These are phyloP conservation scores for Pseudogymnoascus destructans DNA, from an alignment of 2,329 filamentous ascomycete genomes.

Conservation along the genomic window DNA sequence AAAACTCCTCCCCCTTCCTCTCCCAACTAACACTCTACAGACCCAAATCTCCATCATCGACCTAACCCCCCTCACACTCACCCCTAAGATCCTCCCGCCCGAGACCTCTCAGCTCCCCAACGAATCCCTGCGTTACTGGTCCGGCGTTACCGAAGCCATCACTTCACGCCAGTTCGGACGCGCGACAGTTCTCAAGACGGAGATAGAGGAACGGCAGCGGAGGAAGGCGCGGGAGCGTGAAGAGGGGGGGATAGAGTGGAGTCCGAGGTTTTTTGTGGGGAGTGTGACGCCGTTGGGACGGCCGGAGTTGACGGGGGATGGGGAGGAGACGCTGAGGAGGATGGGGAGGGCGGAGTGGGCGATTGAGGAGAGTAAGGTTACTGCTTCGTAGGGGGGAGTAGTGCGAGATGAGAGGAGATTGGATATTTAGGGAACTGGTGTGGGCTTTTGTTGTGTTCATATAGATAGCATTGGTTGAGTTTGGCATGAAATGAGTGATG, in stretches of 20 bases:
- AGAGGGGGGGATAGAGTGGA: constrained; percentile 54
- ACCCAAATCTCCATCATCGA: constrained; percentile 69
- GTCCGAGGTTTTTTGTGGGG: constrained; percentile 74
- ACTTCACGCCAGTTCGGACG: constrained; percentile 66
- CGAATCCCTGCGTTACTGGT: constrained; percentile 82
- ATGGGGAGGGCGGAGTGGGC: constrained; percentile 35
- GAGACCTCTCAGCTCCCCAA: constrained; percentile 68
- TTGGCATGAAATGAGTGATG: background rate
- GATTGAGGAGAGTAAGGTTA: constrained; percentile 21
- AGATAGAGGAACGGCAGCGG: constrained; percentile 82
- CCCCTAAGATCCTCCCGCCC: constrained; percentile 68
- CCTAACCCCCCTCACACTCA: constrained; percentile 67
- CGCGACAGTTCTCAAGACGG: constrained; percentile 77
- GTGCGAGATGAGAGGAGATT: background rate
- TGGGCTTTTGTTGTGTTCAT: background rate
- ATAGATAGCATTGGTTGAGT: background rate
- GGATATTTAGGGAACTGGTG: background rate
- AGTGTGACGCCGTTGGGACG: constrained; percentile 45
- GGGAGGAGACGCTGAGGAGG: constrained; percentile 41
- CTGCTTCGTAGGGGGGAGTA: constrained; percentile 13
- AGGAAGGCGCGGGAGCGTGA: constrained; percentile 73
- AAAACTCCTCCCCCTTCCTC: background rate
- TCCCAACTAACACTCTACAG: constrained; percentile 11
- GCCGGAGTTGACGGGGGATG: constrained; percentile 50
- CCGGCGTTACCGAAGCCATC: constrained; percentile 76